Evolutionary conservation across 441 rosid genomes (phyloP).

Genomic region (Populus tomentosa): DNA sequence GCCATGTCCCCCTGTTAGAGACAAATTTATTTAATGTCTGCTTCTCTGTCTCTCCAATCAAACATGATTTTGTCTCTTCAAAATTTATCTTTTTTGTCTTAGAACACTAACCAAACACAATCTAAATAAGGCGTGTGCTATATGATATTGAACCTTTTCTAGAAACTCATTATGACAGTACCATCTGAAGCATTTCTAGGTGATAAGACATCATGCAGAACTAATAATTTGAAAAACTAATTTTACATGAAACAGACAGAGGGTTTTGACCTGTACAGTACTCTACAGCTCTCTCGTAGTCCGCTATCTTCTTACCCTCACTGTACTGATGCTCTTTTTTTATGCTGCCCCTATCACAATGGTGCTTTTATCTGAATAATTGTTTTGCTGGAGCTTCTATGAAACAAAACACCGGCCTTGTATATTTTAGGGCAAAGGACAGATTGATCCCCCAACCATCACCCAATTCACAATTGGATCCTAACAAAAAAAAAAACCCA

Average conservation of each 20-base stretch:
- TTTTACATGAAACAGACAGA: background rate
- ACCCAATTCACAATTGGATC: background rate
- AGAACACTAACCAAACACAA: background rate
- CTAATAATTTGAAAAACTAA: background rate
- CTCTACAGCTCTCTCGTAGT: background rate
- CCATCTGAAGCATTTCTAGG: background rate
- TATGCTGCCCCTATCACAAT: background rate
- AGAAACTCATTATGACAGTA: background rate
- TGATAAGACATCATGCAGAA: background rate
- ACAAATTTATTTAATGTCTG: background rate
- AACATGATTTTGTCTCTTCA: background rate
- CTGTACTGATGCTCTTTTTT: background rate
- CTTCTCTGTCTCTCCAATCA: background rate
- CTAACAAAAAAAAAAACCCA: background rate
- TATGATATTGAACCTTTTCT: background rate
- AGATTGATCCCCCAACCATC: background rate
- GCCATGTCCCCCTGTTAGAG: background rate
- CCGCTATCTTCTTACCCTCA: background rate
- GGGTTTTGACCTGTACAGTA: background rate
- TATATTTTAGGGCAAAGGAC: background rate
- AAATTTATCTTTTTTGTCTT: background rate
- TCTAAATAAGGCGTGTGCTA: background rate
- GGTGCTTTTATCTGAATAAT: background rate
- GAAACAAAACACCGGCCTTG: background rate
- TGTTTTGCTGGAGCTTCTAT: background rate